Evolutionary conservation across 768 basidiomycete species (phyloP), one percentile per base, ranked within the genome.

Genomic region (Termitomyces sp.): DNA sequence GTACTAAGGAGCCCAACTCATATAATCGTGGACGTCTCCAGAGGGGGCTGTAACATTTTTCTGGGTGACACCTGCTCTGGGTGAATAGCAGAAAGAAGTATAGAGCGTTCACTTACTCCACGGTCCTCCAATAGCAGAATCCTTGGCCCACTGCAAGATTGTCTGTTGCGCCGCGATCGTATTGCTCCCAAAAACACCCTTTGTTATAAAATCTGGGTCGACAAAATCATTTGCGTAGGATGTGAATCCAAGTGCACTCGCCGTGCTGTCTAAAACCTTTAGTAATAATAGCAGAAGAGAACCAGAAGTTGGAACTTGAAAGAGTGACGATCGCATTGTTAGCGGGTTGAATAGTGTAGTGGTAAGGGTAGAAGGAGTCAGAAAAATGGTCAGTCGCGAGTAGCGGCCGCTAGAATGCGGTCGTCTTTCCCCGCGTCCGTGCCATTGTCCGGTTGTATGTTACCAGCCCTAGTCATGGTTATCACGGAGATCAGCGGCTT

Each of bases 1-100:
- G 46, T 67, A 85, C 85, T 86, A 87, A 41, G 86, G 85, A 14
- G 84, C 81, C 81, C 82, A 86, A 65, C 84, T 85, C 78, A 86
- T 75, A 64, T 84, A 87, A 63, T 86, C 84, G 58, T 84, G 80
- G 35, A 73, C 73, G 63, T 83, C 71, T 1, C 81, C 80, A 19
- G 78, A 76, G 2, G 82, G 82, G 1, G 83, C 74, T 5, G 68
- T 64, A 31, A 77, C 71, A 17, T 73, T 63, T 63, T 82, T 82
- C 61, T 68, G 70, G 47, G 72, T 79, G 17, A 84, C 84, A 52
- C 71, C 82, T 83, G 57, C 28, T 38, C 46, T 43, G n/a, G n/a
- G n/a, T 35, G 19, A 55, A 28, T 53, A 30, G 21, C 8, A 6
- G 2, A 19, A 11, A 21, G 28, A 17, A 23, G 7, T 40, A 41